Conservation (phyloP, 345 rosid genomes). For the Citrus trifoliata region DNA sequence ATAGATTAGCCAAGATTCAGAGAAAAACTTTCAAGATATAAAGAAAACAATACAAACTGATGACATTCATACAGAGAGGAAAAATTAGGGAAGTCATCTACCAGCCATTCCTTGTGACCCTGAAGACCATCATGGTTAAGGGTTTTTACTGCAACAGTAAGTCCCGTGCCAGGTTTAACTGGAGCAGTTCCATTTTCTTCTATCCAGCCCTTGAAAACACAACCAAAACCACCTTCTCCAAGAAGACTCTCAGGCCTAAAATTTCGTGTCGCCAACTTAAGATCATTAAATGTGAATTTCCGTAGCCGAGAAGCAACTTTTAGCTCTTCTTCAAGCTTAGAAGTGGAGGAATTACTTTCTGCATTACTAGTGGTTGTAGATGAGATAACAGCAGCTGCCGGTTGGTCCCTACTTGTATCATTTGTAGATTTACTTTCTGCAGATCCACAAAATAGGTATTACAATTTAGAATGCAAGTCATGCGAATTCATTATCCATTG, state of each 20-base stretch:
- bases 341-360: slow-evolving; percentile 80
- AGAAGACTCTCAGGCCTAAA: slow-evolving; percentile 96
- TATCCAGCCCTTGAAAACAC: slow-evolving; percentile 95
- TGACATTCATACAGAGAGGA: slow-evolving; percentile 1
- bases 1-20: slow-evolving; percentile 19
- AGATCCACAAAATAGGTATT: slow-evolving; percentile 21
- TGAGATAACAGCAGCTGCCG: slow-evolving; percentile 49
- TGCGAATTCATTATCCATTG: neutral
- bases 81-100: slow-evolving; percentile 24
- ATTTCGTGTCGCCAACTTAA: slow-evolving; percentile 88
- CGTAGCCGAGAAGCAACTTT: slow-evolving; percentile 73
- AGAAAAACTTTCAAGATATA: neutral
- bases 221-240: slow-evolving; percentile 99
- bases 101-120: slow-evolving; percentile 99
- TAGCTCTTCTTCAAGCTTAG: slow-evolving; percentile 84
- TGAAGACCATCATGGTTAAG: slow-evolving; percentile 98
- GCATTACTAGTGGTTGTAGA: slow-evolving; percentile 81
- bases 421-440: slow-evolving; percentile 68
- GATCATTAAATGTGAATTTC: slow-evolving; percentile 87
- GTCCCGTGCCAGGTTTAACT: slow-evolving; percentile 95
- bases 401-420: slow-evolving; percentile 75
- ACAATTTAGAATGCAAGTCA: slow-evolving; percentile 13
- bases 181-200: slow-evolving; percentile 99
- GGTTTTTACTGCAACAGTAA: slow-evolving; percentile 95
- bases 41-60: neutral